Conservation (phyloP, 371 early-diverging fungal species). For the Syncephalastrum contaminatum region DNA sequence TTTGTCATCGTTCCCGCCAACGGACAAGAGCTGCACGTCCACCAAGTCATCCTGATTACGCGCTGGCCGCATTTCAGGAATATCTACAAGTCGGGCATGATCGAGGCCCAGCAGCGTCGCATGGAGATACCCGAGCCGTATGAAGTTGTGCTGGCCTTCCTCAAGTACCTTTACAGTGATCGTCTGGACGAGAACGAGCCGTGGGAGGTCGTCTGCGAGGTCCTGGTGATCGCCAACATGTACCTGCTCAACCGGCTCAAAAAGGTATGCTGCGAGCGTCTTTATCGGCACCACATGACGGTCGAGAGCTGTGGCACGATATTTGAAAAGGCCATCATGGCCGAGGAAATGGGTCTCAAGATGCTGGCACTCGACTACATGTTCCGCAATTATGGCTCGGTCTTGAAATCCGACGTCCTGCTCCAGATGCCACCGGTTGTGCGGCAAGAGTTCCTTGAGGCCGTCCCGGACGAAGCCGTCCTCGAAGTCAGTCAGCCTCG, state of each 20-base stretch:
- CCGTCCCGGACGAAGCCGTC: slow-evolving; percentile 45
- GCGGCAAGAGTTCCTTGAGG: slow-evolving; percentile 40
- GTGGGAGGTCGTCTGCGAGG: slow-evolving; percentile 51
- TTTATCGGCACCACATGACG: slow-evolving; percentile 50
- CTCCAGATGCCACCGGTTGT: slow-evolving; percentile 39
- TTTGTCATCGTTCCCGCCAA: slow-evolving; percentile 55
- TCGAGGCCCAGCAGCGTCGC: slow-evolving; percentile 52
- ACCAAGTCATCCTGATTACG: slow-evolving; percentile 63
- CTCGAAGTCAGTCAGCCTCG: slow-evolving; percentile 30
- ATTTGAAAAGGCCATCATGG: slow-evolving; percentile 57
- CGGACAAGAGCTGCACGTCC: slow-evolving; percentile 56
- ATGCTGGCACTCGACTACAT: slow-evolving; percentile 55
- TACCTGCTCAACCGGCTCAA: slow-evolving; percentile 62
- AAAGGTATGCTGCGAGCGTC: slow-evolving; percentile 54
- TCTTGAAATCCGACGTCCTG: slow-evolving; percentile 52
- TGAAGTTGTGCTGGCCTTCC: slow-evolving; percentile 56
- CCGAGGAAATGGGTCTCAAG: slow-evolving; percentile 57
- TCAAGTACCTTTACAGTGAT: slow-evolving; percentile 70
- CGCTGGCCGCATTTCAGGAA: slow-evolving; percentile 75
- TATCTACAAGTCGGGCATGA: slow-evolving; percentile 66
- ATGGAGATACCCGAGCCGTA: slow-evolving; percentile 65
- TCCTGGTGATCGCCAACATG: slow-evolving; percentile 64
- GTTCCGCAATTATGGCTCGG: slow-evolving; percentile 52
- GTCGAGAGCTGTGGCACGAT: slow-evolving; percentile 53
- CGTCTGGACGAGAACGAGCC: slow-evolving; percentile 45